Base-by-base conservation (phyloP, 106 monocot genomes). In the Dendrobium chrysotoxum region DNA sequence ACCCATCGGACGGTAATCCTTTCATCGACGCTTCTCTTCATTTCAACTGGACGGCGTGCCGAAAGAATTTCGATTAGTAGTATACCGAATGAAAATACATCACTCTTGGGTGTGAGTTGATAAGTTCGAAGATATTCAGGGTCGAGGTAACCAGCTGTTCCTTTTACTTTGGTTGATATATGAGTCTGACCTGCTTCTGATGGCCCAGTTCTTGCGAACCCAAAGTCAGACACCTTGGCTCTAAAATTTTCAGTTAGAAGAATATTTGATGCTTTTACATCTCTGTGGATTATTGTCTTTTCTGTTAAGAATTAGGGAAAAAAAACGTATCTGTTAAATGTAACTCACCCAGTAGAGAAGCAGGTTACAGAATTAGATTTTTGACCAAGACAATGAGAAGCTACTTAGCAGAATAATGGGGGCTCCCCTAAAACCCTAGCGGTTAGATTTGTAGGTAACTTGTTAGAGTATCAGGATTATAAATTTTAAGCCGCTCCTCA, bases 221-320 rank as follows among this genome's bases (percentile, higher is more conserved):
- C 79, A 13, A 79, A 79, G 79, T 79, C 79, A 3, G 79, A 65
- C 40, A 79, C 79, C 79, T 79, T 79, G 42, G 79, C 79, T 44
- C 79, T 31, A 28, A 61, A 79, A 25, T 18, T 79, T 44, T 79
- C 66, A 42, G 79, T 79, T 20, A 79, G 79, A 39, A 79, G 64
- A 67, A 79, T 79, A 25, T 79, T 79, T 28, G 79, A 79, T 44
- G 79, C 58, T 79, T 79, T 79, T 0, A 79, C 79, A 79, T 79
- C 79, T 65, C 79, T 31, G 66, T 79, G 79, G 40, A 79, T 79
- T 66, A 79, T 79, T 3, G 79, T 12, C 40, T 79, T 79, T 41
- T 79, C 79, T 79, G 79, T 16, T 20, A 54, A 79, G n/a, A 44
- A 65, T 35, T 35, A 35, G 15, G 10, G 26, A 1, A 12, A 12